Base-by-base conservation (phyloP, 768 basidiomycete genomes). In the Boletus speciosus region DNA sequence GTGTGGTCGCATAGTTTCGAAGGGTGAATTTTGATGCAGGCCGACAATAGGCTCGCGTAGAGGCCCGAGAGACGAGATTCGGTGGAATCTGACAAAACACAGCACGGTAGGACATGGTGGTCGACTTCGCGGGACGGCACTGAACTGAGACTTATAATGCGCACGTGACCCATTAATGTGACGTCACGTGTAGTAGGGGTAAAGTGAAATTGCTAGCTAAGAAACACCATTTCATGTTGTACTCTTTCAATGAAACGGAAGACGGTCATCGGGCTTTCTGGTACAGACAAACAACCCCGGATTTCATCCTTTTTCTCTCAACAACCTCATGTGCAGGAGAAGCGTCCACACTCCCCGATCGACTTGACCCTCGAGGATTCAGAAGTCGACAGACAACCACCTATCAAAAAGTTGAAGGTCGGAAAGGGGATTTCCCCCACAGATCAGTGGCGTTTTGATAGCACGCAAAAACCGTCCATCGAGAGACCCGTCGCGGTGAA, bases 291-390 rank as follows among this genome's bases (percentile, higher is more conserved):
- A 19, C 78, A 79, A 47, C 57, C 72, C 0, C 69, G 65, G 3
- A 76, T 80, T 14, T 80, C 79, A 2, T 64, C 69, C 0, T 80
- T 74, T 63, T 80, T 80, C 60, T 44, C 61, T 29, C 57, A 60
- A 21, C 55, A 63, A 31, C 31, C 60, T 44, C 50, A 60, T 25
- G 40, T 21, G 14, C 45, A 56, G 31, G 64, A 67, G 54, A 76
- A 75, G 53, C 69, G 76, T 34, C 51, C 41, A 47, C 42, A n/a
- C 19, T 44, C 57, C 6, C 34, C 74, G 16, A 80, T 86, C 51
- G 85, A 86, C 71, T 68, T 86, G 57, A 84, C 85, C 11, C 49
- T 63, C 27, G 78, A 77, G 45, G 75, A 73, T 48, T 63, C 66
- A 32, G 69, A 71, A 34, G 60, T 36, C 16, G 61, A 51, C 49